Conservation (phyloP, 192 early-diverging fungal species). For the Podochytrium sp. region DNA sequence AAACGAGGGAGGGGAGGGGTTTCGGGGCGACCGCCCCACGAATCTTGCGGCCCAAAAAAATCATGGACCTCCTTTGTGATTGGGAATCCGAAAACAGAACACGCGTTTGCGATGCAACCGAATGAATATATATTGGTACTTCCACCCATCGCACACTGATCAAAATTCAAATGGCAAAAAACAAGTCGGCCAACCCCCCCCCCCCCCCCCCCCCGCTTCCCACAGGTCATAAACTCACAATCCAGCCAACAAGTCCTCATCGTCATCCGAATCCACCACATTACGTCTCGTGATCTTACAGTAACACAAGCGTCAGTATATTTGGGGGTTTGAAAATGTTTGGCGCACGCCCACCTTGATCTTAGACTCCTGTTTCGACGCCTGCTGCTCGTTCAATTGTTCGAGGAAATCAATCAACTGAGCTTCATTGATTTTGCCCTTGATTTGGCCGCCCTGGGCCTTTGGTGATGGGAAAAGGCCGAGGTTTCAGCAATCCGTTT, state of each 20-base stretch:
- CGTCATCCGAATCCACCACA: conserved; percentile 43
- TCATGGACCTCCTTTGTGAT: too few species aligned
- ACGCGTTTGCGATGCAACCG: too few species aligned
- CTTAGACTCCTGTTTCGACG: conserved; percentile 61
- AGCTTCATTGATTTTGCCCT: conserved; percentile 79
- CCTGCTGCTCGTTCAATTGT: conserved; percentile 76
- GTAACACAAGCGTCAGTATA: background rate
- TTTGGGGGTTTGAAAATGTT: background rate
- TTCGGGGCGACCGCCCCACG: too few species aligned
- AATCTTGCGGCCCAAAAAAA: too few species aligned
- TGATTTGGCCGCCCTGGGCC: conserved; percentile 80
- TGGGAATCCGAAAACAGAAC: too few species aligned
- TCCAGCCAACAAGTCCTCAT: conserved; percentile 43
- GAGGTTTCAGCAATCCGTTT: background rate
- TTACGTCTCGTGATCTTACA: conserved; percentile 36
- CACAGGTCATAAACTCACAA: conserved; percentile 26
- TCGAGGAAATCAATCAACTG: conserved; percentile 86
- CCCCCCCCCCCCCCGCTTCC: too few species aligned
- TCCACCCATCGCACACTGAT: too few species aligned
- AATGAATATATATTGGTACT: too few species aligned
- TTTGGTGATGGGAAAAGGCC: conserved; percentile 11
- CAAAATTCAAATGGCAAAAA: too few species aligned
- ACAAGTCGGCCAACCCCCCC: too few species aligned
- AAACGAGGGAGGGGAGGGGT: too few species aligned
- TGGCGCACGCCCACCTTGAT: conserved; percentile 67